A percentile compares a stretch with the other conserved stretches of the same genome.
These are phyloP conservation scores for Acanthamoeba rhysodes DNA, from an alignment of 208 protist genomes.

Conservation along the genomic window DNA sequence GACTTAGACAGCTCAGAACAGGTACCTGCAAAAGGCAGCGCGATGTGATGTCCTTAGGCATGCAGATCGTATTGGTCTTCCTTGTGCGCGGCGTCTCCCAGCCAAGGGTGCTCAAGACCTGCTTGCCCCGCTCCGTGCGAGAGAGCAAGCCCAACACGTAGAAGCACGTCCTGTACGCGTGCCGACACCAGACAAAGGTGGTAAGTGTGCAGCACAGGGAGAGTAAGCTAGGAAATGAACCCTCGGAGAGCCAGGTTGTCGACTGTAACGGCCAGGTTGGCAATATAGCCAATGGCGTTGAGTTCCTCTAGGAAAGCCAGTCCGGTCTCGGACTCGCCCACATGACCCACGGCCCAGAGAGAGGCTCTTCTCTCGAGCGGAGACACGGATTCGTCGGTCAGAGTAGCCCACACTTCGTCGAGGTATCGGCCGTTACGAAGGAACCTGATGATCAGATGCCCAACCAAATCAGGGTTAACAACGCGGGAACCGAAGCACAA, in stretches of 20 bases:
- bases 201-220: not conserved
- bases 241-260: slow-evolving; percentile 77
- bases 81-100: slow-evolving; percentile 79
- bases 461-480: not conserved
- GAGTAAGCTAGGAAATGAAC: not conserved
- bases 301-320: slow-evolving; percentile 69
- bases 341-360: slow-evolving; percentile 78
- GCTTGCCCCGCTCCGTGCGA: slow-evolving; percentile 70
- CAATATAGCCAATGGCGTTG: slow-evolving; percentile 40
- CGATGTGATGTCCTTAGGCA: slow-evolving; percentile 79
- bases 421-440: not conserved
- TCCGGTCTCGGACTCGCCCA: slow-evolving; percentile 77
- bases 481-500: too few relatives aligned
- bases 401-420: not conserved
- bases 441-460: not conserved
- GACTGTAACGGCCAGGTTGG: slow-evolving; percentile 70
- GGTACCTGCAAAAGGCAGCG: slow-evolving; percentile 2
- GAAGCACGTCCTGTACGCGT: slow-evolving; percentile 78
- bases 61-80: slow-evolving; percentile 72
- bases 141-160: slow-evolving; percentile 81
- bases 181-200: not conserved
- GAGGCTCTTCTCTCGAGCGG: slow-evolving; percentile 15
- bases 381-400: not conserved
- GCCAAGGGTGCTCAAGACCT: slow-evolving; percentile 36
- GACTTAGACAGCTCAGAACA: not conserved